These are phyloP conservation scores for Puccinellia tenuiflora DNA, from an alignment of 176 grass and related monocot species.

Conservation along the genomic window DNA sequence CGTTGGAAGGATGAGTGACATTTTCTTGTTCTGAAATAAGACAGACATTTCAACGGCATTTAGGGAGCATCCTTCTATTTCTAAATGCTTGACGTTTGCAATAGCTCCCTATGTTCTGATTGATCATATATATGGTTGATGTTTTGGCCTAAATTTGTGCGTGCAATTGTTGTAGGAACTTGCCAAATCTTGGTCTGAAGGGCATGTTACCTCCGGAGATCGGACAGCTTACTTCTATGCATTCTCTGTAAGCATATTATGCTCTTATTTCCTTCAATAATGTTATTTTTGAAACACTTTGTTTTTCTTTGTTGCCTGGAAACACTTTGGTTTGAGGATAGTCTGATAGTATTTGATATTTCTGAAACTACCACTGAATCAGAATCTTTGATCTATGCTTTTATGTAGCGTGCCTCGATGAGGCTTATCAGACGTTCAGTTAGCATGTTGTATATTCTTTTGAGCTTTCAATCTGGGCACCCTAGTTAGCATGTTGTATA, in stretches of 20 bases:
- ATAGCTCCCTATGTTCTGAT: neutral
- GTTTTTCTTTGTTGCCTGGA: neutral
- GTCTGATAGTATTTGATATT: neutral
- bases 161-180: conserved; percentile 36
- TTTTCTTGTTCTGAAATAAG: neutral
- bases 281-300: neutral
- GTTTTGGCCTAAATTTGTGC: neutral
- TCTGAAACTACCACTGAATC: neutral
- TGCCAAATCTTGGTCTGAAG: conserved; percentile 59
- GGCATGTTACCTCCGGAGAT: conserved; percentile 35
- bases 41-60: neutral
- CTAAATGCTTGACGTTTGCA: neutral
- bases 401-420: neutral
- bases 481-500: neutral
- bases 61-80: neutral
- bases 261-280: neutral
- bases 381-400: neutral
- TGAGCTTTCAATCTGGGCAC: neutral
- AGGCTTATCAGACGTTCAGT: neutral
- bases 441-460: neutral
- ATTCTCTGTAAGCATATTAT: conserved; percentile 44
- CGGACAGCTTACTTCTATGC: conserved; percentile 29
- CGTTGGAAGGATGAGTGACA: neutral
- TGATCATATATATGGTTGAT: neutral
- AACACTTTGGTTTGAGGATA: neutral